Conservation (phyloP, 2,329 filamentous ascomycete species). For the Neospermospora avenae region DNA sequence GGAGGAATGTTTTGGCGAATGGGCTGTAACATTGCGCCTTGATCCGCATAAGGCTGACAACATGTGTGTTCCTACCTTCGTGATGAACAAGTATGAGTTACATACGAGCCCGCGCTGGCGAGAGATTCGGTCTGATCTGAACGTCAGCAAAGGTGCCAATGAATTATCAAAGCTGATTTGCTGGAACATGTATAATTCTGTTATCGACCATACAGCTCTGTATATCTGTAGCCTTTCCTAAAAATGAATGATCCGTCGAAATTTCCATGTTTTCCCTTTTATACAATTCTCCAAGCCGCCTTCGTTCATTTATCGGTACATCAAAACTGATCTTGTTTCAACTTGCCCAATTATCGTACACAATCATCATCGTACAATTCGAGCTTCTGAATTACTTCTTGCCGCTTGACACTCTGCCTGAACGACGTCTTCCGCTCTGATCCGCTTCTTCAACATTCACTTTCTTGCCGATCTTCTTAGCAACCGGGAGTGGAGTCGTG, state of each 20-base stretch:
- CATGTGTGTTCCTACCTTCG: too few relatives aligned
- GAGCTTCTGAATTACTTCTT: background rate
- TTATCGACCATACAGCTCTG: too few relatives aligned
- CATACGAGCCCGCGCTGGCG: too few relatives aligned
- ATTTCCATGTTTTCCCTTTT: background rate
- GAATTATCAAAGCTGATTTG: too few relatives aligned
- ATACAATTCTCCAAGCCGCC: background rate
- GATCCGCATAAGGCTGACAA: too few relatives aligned
- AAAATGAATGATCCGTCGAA: background rate
- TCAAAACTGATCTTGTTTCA: too few relatives aligned
- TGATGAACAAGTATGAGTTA: too few relatives aligned
- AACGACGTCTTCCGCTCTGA: constrained; percentile 11
- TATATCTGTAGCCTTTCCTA: background rate
- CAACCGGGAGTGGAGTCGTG: background rate
- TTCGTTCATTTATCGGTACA: background rate
- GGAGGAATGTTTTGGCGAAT: too few relatives aligned
- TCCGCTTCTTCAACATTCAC: background rate
- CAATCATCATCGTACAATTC: background rate
- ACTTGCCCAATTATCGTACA: background rate
- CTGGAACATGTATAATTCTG: too few relatives aligned
- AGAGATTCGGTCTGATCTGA: too few relatives aligned
- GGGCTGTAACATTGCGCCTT: too few relatives aligned
- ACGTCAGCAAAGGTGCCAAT: too few relatives aligned
- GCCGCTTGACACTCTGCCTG: constrained; percentile 11
- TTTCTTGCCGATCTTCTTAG: constrained; percentile 7